A percentile compares a stretch with the other conserved stretches of the same genome.
These are phyloP conservation scores for Candida hungchunana DNA, from an alignment of 805 yeast genomes.

Conservation along the genomic window DNA sequence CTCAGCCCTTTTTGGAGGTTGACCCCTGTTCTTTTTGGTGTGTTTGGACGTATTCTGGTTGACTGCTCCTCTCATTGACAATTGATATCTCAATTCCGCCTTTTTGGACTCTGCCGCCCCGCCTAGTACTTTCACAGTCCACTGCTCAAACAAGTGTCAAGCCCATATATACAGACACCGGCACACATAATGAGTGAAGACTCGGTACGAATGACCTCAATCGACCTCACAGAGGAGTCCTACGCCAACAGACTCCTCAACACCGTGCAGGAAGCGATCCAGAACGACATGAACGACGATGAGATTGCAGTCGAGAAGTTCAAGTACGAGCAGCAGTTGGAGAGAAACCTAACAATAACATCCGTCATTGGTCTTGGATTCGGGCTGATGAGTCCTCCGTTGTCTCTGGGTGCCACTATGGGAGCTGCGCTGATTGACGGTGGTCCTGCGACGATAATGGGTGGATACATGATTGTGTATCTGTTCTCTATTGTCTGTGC, in stretches of 20 bases:
- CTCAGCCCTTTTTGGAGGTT: too few relatives aligned
- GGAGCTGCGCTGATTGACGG: conserved; percentile 72
- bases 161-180: too few relatives aligned
- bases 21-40: too few relatives aligned
- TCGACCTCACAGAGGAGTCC: conserved; percentile 8
- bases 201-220: conserved; percentile 6
- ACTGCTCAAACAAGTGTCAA: too few relatives aligned
- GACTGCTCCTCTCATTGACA: too few relatives aligned
- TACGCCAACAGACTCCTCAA: conserved; percentile 15
- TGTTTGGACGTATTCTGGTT: too few relatives aligned
- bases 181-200: conserved; percentile 5
- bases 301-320: conserved; percentile 56
- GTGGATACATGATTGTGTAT: conserved; percentile 70
- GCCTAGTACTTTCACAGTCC: too few relatives aligned
- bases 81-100: too few relatives aligned
- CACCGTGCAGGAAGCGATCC: conserved; percentile 21
- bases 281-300: conserved; percentile 29
- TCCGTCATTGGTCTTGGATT: conserved; percentile 77
- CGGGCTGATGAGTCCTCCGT: conserved; percentile 77
- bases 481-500: conserved; percentile 62
- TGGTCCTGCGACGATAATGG: conserved; percentile 68
- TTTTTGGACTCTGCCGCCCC: too few relatives aligned
- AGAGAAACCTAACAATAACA: conserved; percentile 60
- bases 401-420: conserved; percentile 71
- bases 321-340: conserved; percentile 68